Percentiles rank a stretch among this genome's conserved stretches.
Evolutionary conservation across 306 rosid species (phyloP).

Genomic region (Lithocarpus polystachyus): DNA sequence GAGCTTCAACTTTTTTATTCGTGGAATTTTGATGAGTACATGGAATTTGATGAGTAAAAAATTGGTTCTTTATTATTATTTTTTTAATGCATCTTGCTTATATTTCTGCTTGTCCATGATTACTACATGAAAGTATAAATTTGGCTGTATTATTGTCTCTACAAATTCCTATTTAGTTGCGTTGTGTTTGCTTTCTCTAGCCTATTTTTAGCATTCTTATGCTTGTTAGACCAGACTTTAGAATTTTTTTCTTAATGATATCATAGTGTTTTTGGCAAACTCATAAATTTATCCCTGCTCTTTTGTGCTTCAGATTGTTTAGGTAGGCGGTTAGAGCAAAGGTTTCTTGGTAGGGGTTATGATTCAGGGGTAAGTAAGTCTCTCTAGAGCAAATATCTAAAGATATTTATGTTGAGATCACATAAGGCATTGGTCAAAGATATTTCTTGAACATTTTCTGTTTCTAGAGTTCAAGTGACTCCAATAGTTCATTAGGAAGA

Average conservation of each 20-base stretch:
- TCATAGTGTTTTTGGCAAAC: slow-evolving; percentile 12
- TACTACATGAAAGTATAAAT: neutral
- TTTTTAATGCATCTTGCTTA: neutral
- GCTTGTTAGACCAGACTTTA: slow-evolving; percentile 15
- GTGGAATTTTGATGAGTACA: neutral
- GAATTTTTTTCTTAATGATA: slow-evolving; percentile 11
- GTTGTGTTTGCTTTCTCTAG: slow-evolving; percentile 3
- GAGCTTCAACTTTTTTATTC: neutral
- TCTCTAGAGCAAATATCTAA: neutral
- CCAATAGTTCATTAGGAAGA: neutral
- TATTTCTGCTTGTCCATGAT: too few relatives aligned
- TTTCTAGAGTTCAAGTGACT: neutral
- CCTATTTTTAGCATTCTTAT: neutral
- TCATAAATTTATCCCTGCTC: slow-evolving; percentile 22
- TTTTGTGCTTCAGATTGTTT: slow-evolving; percentile 73
- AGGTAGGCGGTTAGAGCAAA: slow-evolving; percentile 97
- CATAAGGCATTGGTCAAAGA: too few relatives aligned
- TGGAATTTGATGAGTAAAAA: neutral
- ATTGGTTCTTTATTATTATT: neutral
- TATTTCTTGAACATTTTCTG: too few relatives aligned
- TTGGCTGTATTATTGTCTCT: neutral
- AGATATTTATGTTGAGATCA: too few relatives aligned
- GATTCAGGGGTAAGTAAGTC: slow-evolving; percentile 81
- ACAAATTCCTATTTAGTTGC: neutral
- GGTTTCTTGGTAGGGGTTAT: slow-evolving; percentile 88